A percentile compares a stretch with the other conserved stretches of the same genome.
These are phyloP conservation scores for Diaporthe australafricana DNA, from an alignment of 2,329 filamentous ascomycete species.

Conservation along the genomic window DNA sequence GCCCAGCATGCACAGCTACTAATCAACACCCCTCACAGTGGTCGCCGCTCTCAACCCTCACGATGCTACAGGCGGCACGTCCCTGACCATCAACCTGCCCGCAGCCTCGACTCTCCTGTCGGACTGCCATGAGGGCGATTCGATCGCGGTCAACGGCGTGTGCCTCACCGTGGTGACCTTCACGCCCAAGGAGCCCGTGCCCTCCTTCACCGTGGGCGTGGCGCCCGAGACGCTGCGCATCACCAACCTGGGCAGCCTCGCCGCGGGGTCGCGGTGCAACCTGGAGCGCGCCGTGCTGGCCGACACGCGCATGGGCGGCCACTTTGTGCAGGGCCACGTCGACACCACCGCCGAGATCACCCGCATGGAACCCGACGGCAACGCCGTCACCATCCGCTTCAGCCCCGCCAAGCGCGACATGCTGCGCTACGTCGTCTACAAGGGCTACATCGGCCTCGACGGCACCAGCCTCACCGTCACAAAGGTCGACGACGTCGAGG, in stretches of 20 bases:
- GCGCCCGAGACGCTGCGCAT: conserved; percentile 95
- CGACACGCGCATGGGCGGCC: conserved; percentile 94
- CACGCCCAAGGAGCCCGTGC: conserved; percentile 45
- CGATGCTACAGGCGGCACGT: conserved; percentile 88
- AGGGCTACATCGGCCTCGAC: conserved; percentile 94
- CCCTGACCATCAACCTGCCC: conserved; percentile 83
- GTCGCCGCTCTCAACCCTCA: conserved; percentile 84
- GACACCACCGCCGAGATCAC: conserved; percentile 86
- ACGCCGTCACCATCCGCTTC: conserved; percentile 89
- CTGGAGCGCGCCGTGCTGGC: conserved; percentile 93
- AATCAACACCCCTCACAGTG: conserved; percentile 62
- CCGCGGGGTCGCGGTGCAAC: conserved; percentile 78
- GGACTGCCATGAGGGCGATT: conserved; percentile 90
- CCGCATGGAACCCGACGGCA: conserved; percentile 82
- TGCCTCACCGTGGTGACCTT: conserved; percentile 87
- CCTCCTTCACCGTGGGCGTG: conserved; percentile 88
- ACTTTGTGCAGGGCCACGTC: conserved; percentile 98
- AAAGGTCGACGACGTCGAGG: conserved; percentile 80
- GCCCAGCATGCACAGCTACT: conserved; percentile 8
- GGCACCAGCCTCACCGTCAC: conserved; percentile 95
- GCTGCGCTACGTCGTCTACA: conserved; percentile 91
- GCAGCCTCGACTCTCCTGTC: conserved; percentile 78
- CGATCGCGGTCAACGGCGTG: conserved; percentile 94
- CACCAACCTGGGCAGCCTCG: conserved; percentile 88
- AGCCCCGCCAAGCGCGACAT: conserved; percentile 76